Evolutionary conservation across 768 basidiomycete genomes (phyloP).

Genomic region (Fomitopsis serialis): DNA sequence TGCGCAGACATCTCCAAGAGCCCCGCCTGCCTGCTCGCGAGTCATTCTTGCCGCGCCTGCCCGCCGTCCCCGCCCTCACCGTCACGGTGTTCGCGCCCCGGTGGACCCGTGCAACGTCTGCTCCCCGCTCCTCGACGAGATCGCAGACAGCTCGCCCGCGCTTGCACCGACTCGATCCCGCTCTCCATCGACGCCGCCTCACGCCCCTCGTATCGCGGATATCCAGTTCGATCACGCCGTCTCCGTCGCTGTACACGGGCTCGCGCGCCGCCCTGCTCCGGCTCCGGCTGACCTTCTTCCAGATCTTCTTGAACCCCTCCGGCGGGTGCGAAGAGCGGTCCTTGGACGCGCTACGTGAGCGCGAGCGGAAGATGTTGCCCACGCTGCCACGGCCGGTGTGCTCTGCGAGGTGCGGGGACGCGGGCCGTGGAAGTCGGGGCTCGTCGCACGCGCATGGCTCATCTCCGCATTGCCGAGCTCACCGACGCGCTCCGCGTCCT

Average conservation of each 20-base stretch:
- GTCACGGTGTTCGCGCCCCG: not conserved
- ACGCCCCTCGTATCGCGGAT: not conserved
- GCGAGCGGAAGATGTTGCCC: constrained; percentile 49
- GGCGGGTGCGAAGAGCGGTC: constrained; percentile 11
- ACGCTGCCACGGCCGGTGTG: constrained; percentile 55
- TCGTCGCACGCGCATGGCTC: constrained; percentile 11
- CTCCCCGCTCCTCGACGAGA: not conserved
- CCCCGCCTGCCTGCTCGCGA: not conserved
- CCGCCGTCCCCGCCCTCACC: too few relatives aligned
- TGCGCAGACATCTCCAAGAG: not conserved
- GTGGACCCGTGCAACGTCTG: not conserved
- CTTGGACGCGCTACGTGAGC: constrained; percentile 23
- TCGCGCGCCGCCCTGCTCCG: not conserved
- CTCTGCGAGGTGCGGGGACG: constrained; percentile 23
- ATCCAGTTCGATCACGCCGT: not conserved
- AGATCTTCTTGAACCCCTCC: constrained; percentile 16
- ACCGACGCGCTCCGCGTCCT: constrained; percentile 22
- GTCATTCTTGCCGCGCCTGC: not conserved
- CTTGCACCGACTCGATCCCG: not conserved
- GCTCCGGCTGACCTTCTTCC: constrained; percentile 7
- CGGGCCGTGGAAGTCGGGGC: constrained; percentile 16
- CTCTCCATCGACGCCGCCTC: too few relatives aligned
- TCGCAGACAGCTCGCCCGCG: not conserved
- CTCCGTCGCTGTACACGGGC: not conserved
- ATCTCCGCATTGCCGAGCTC: constrained; percentile 32